These are phyloP conservation scores for Tilletia walkeri DNA, from an alignment of 1,284 basidiomycete species.

Conservation along the genomic window DNA sequence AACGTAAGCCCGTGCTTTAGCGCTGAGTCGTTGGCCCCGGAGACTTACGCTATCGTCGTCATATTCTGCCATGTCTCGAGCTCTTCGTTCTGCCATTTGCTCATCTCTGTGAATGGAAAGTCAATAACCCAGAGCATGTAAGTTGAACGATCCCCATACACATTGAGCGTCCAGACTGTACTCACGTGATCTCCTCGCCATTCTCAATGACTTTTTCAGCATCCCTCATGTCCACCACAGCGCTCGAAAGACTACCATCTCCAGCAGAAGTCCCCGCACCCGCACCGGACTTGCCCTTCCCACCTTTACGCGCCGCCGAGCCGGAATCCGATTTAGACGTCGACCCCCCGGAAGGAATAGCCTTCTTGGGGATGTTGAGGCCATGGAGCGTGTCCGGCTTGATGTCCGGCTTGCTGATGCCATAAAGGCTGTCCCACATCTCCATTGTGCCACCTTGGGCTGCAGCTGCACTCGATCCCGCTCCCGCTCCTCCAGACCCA, in stretches of 20 bases:
- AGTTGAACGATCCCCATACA: no score
- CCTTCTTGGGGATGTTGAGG: slow-evolving; percentile 6
- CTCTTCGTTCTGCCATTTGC: slow-evolving; percentile 7
- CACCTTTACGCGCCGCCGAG: neutral
- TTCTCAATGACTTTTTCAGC: neutral
- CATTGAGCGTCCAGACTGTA: neutral
- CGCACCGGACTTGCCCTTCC: slow-evolving; percentile 4
- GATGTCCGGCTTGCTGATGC: neutral
- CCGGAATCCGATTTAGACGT: no score
- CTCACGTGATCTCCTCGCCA: slow-evolving; percentile 9
- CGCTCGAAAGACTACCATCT: neutral
- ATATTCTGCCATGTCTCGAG: slow-evolving; percentile 4
- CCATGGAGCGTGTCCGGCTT: neutral
- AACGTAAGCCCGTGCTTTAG: neutral
- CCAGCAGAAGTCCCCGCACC: neutral
- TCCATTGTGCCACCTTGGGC: neutral
- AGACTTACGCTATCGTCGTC: slow-evolving; percentile 9
- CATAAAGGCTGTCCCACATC: neutral
- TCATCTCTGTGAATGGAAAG: neutral
- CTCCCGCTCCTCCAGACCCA: no score
- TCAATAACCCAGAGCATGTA: no score
- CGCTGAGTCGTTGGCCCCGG: no score
- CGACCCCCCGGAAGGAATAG: no score
- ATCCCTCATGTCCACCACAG: neutral
- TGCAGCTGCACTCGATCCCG: no score